Conservation (phyloP, 2,329 filamentous ascomycete species). For the Aspergillus sp. region DNA sequence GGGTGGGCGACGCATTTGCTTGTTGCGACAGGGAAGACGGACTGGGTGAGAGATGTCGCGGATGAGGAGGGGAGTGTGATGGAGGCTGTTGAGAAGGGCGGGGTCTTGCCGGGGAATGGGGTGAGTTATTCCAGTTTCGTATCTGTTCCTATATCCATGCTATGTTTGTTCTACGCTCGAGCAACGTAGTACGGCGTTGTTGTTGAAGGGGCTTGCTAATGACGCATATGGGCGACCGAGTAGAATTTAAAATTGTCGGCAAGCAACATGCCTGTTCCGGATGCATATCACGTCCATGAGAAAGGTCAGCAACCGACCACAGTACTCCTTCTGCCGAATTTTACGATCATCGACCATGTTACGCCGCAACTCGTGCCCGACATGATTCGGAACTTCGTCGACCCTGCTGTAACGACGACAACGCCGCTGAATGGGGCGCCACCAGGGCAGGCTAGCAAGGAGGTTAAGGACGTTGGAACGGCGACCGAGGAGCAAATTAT, state of each 20-base stretch:
- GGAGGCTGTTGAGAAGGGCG: constrained; percentile 64
- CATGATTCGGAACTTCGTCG: constrained; percentile 70
- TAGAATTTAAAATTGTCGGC: constrained; percentile 87
- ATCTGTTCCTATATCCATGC: neutral
- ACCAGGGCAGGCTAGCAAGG: constrained; percentile 34
- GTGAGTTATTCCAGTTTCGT: constrained; percentile 27
- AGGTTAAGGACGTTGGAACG: constrained; percentile 19
- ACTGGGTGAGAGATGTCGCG: constrained; percentile 87
- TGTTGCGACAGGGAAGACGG: constrained; percentile 91
- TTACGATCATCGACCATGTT: constrained; percentile 79
- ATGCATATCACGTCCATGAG: constrained; percentile 59
- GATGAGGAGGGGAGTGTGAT: constrained; percentile 86
- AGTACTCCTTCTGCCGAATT: constrained; percentile 80
- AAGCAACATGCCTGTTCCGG: constrained; percentile 81
- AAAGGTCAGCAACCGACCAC: constrained; percentile 66
- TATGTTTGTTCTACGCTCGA: no score
- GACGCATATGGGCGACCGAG: neutral
- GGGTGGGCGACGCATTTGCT: constrained; percentile 87
- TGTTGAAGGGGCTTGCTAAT: constrained; percentile 7
- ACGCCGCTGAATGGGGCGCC: constrained; percentile 53
- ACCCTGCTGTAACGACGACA: constrained; percentile 70
- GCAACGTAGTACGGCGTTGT: neutral
- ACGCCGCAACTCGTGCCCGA: constrained; percentile 71
- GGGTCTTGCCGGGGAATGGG: constrained; percentile 42
- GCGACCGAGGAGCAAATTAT: constrained; percentile 26